These are phyloP conservation scores for Viola odorata DNA, from an alignment of 345 rosid species.

Conservation along the genomic window DNA sequence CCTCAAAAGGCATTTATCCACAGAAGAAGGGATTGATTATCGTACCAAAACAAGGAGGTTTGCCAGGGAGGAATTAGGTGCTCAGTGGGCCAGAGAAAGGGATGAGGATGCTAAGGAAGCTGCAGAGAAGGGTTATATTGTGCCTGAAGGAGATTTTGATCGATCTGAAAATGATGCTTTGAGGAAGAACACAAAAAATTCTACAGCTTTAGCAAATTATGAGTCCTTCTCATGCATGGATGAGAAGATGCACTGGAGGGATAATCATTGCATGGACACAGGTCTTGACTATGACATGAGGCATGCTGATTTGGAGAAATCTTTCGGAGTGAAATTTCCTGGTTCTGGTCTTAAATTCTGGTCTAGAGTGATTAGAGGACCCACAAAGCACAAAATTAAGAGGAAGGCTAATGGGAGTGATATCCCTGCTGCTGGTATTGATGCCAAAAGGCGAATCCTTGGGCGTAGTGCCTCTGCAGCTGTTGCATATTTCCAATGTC, in stretches of 20 bases:
- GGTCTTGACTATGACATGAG: slow-evolving; percentile 73
- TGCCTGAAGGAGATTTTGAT: slow-evolving; percentile 39
- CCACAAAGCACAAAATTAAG: slow-evolving; percentile 53
- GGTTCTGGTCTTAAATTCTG: slow-evolving; percentile 66
- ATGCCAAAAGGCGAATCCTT: slow-evolving; percentile 69
- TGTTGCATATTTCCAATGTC: slow-evolving; percentile 48
- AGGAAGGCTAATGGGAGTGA: slow-evolving; percentile 49
- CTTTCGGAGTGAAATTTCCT: slow-evolving; percentile 78
- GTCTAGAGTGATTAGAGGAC: slow-evolving; percentile 56
- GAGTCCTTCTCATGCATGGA: slow-evolving; percentile 58
- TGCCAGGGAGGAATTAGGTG: slow-evolving; percentile 67
- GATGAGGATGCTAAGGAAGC: slow-evolving; percentile 70
- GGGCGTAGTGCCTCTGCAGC: slow-evolving; percentile 77
- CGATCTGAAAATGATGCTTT: slow-evolving; percentile 34
- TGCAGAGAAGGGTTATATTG: slow-evolving; percentile 68
- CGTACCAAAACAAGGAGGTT: slow-evolving; percentile 78
- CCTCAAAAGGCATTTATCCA: slow-evolving; percentile 52
- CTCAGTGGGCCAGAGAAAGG: slow-evolving; percentile 50
- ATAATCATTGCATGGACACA: slow-evolving; percentile 74
- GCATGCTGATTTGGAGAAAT: slow-evolving; percentile 89
- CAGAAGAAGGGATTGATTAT: slow-evolving; percentile 90
- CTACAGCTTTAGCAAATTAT: slow-evolving; percentile 30
- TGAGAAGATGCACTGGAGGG: slow-evolving; percentile 69
- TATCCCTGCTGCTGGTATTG: slow-evolving; percentile 35
- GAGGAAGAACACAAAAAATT: slow-evolving; percentile 34